phyloP scores from a whole-genome alignment of 164 flowering plant genomes.

The Piper betle region DNA sequence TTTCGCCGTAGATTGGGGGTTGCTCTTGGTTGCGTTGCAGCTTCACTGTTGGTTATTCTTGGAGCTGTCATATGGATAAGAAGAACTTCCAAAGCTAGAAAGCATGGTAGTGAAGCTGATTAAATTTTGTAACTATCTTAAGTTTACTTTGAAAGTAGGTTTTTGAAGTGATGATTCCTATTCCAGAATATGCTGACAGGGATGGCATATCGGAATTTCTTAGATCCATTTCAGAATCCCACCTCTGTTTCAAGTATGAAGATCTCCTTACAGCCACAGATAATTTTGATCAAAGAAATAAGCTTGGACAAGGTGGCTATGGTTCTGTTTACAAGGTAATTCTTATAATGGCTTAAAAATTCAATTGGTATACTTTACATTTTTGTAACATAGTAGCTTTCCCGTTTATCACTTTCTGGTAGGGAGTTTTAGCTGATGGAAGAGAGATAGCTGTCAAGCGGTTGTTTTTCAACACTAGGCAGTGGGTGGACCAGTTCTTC shows the following conservation, averaged over 20 bases:
- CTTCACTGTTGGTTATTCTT: conserved; percentile 5
- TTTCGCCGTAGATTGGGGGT: conserved; percentile 3
- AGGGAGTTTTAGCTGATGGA: conserved; percentile 75
- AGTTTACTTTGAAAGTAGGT: background rate
- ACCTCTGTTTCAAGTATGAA: conserved; percentile 7
- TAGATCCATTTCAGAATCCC: conserved; percentile 12
- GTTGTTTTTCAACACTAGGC: conserved; percentile 61
- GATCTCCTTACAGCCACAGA: conserved; percentile 7
- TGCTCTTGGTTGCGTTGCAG: conserved; percentile 11
- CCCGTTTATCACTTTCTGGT: background rate
- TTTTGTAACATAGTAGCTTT: background rate
- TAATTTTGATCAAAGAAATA: conserved; percentile 24
- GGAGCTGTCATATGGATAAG: conserved; percentile 10
- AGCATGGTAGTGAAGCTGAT: conserved; percentile 1
- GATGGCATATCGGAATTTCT: conserved; percentile 6
- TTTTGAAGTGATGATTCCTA: background rate
- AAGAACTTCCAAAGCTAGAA: conserved; percentile 3
- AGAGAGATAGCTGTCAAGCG: conserved; percentile 74
- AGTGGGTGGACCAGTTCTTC: conserved; percentile 62
- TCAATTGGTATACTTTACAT: background rate
- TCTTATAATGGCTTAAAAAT: background rate
- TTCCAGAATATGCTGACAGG: conserved; percentile 4
- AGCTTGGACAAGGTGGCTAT: conserved; percentile 76
- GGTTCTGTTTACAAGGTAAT: conserved; percentile 77
- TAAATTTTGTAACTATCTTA: background rate